Evolutionary conservation across 2,329 filamentous ascomycete genomes (phyloP).

Genomic region (Pseudogymnoascus sp.): DNA sequence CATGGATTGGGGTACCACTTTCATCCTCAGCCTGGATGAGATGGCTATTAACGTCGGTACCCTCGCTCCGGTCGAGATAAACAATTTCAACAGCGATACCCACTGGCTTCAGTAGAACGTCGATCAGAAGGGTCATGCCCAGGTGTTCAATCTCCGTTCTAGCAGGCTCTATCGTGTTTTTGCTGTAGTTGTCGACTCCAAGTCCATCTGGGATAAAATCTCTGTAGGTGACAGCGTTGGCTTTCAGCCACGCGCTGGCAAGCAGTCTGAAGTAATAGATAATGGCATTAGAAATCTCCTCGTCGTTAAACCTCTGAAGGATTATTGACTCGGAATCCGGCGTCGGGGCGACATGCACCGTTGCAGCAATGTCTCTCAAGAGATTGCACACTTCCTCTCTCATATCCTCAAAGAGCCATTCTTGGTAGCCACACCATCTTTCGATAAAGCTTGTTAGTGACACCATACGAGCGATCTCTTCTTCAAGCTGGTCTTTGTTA

Average conservation of each 20-base stretch:
- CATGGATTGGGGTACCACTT: constrained; percentile 24
- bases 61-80: constrained; percentile 81
- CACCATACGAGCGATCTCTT: constrained; percentile 64
- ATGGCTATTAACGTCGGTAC: constrained; percentile 60
- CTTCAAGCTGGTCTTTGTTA: constrained; percentile 54
- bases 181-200: constrained; percentile 59
- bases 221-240: constrained; percentile 58
- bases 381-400: constrained; percentile 65
- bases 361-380: constrained; percentile 52
- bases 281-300: constrained; percentile 58
- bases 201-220: constrained; percentile 55
- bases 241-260: constrained; percentile 76
- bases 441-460: constrained; percentile 63
- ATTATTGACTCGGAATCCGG: constrained; percentile 49
- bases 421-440: constrained; percentile 60
- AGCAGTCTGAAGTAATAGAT: constrained; percentile 81
- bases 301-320: constrained; percentile 64
- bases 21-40: constrained; percentile 33
- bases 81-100: constrained; percentile 77
- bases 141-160: constrained; percentile 84
- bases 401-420: constrained; percentile 73
- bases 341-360: constrained; percentile 35
- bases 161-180: constrained; percentile 61
- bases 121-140: constrained; percentile 68
- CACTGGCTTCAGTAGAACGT: constrained; percentile 70